phyloP scores from a whole-genome alignment of 2,329 filamentous ascomycete species.

The Fonsecaea erecta region DNA sequence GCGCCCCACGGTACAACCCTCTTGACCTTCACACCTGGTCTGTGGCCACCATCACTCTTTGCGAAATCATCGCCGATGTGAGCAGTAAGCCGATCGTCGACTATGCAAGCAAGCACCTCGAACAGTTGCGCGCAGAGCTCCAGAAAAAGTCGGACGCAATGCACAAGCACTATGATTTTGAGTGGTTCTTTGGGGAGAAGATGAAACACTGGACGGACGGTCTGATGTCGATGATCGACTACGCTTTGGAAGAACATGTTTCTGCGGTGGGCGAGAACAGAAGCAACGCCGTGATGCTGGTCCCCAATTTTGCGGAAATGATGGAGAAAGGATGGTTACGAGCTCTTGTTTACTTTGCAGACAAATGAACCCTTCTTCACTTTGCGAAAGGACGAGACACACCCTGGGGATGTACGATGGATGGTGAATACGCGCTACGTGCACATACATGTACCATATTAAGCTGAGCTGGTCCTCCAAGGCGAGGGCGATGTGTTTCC shows the following conservation, averaged over 20 bases:
- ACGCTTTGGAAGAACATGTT: not conserved
- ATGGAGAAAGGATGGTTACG: slow-evolving; percentile 8
- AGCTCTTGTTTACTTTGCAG: not conserved
- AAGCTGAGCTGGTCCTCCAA: not conserved
- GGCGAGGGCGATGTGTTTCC: not conserved
- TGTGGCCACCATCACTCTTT: slow-evolving; percentile 26
- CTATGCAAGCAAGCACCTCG: slow-evolving; percentile 14
- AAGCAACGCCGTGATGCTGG: not conserved
- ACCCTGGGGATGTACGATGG: not conserved
- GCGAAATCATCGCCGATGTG: slow-evolving; percentile 20
- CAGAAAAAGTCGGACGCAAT: slow-evolving; percentile 27
- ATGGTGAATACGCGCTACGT: not conserved
- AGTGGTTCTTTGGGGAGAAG: slow-evolving; percentile 23
- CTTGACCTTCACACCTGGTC: slow-evolving; percentile 28
- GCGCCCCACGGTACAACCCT: slow-evolving; percentile 23
- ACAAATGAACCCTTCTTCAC: not conserved
- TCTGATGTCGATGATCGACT: slow-evolving; percentile 32
- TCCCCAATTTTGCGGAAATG: slow-evolving; percentile 1
- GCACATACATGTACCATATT: slow-evolving; percentile 14
- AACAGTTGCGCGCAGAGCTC: slow-evolving; percentile 11
- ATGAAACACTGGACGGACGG: slow-evolving; percentile 29
- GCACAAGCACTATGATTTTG: slow-evolving; percentile 23
- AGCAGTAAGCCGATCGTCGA: slow-evolving; percentile 2
- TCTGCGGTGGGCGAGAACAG: not conserved
- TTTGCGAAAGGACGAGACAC: slow-evolving; percentile 2